These are phyloP conservation scores for Rhizopogon roseolus DNA, from an alignment of 768 basidiomycete species.

Conservation along the genomic window DNA sequence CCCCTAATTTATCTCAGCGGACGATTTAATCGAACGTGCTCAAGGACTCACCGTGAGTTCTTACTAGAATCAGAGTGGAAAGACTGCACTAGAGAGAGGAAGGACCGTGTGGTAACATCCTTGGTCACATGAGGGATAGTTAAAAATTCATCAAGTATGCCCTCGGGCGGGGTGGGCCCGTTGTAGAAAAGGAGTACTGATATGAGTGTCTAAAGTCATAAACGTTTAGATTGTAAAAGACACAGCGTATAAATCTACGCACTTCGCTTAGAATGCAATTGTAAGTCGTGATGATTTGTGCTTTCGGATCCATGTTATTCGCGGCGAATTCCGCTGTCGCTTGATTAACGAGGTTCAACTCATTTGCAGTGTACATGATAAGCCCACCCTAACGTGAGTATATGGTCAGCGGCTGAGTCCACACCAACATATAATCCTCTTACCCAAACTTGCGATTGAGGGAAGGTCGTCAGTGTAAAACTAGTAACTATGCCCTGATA, in stretches of 20 bases:
- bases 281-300: constrained; percentile 38
- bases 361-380: constrained; percentile 4
- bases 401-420: neutral
- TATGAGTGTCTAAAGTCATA: constrained; percentile 7
- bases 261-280: constrained; percentile 30
- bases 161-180: constrained; percentile 23
- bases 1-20: constrained; percentile 7
- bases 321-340: constrained; percentile 4
- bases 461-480: constrained; percentile 47
- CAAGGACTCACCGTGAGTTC: constrained; percentile 18
- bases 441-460: constrained; percentile 59
- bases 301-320: constrained; percentile 4
- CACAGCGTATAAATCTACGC: neutral
- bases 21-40: neutral
- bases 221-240: constrained; percentile 33
- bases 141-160: constrained; percentile 23
- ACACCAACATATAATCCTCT: constrained; percentile 4
- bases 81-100: constrained; percentile 20
- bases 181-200: constrained; percentile 51
- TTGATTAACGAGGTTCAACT: neutral
- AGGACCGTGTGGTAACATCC: constrained; percentile 16
- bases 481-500: constrained; percentile 49
- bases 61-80: constrained; percentile 11
- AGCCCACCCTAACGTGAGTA: neutral
- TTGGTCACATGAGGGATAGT: constrained; percentile 5